A percentile compares a stretch with the other conserved stretches of the same genome.
phyloP scores from a whole-genome alignment of 805 yeast genomes.

The Hanseniaspora mollemarum region DNA sequence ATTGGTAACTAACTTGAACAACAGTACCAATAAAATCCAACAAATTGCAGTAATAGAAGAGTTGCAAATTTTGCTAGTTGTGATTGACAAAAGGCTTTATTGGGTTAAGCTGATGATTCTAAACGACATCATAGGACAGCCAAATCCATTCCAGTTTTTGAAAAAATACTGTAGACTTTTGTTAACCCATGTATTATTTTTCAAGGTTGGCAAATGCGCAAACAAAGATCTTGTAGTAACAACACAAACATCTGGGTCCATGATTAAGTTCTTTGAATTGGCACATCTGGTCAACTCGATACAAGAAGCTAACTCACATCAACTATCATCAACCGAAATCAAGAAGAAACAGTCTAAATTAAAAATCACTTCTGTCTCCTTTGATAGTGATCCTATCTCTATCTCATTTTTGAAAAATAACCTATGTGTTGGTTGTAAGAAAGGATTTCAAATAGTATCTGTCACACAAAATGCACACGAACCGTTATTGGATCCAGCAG shows the following conservation, averaged over 20 bases:
- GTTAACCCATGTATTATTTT: conserved; percentile 77
- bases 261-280: conserved; percentile 81
- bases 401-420: conserved; percentile 80
- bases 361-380: conserved; percentile 62
- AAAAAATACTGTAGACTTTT: conserved; percentile 62
- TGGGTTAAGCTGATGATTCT: conserved; percentile 68
- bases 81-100: conserved; percentile 70
- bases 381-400: conserved; percentile 82
- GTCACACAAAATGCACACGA: conserved; percentile 76
- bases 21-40: conserved; percentile 57
- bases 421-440: conserved; percentile 88
- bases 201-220: conserved; percentile 84
- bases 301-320: conserved; percentile 3
- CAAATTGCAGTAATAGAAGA: conserved; percentile 89
- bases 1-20: conserved; percentile 35
- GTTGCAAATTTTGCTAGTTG: conserved; percentile 66
- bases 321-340: conserved; percentile 29
- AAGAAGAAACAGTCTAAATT: conserved; percentile 57
- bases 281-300: conserved; percentile 45
- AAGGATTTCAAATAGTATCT: conserved; percentile 90
- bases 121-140: conserved; percentile 26
- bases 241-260: conserved; percentile 67
- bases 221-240: conserved; percentile 84
- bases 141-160: conserved; percentile 32
- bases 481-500: conserved; percentile 92